Percentiles rank a stretch among this genome's conserved stretches.
Conservation (phyloP, 148 eudicot genomes). For the Dianthus caryophyllus region DNA sequence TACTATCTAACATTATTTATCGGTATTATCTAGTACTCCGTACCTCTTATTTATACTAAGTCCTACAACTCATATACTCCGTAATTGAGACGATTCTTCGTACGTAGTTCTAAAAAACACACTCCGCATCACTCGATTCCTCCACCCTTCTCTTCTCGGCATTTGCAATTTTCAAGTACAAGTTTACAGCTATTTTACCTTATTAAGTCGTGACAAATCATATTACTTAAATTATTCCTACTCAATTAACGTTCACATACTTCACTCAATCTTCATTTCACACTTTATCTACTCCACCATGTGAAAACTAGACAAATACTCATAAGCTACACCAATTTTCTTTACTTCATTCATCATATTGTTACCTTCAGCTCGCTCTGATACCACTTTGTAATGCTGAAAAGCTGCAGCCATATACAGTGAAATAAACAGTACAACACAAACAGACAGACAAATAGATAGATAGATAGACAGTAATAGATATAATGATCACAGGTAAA, state of each 20-base stretch:
- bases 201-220: neutral
- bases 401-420: too few relatives aligned
- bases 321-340: neutral
- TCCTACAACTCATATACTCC: too few relatives aligned
- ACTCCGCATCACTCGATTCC: conserved; percentile 14
- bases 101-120: conserved; percentile 18
- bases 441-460: neutral
- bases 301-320: conserved; percentile 7
- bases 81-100: neutral
- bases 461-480: too few relatives aligned
- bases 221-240: conserved; percentile 4
- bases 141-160: conserved; percentile 18
- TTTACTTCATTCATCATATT: neutral
- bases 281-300: neutral
- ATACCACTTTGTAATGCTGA: too few relatives aligned
- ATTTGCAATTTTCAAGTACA: conserved; percentile 15
- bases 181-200: conserved; percentile 17
- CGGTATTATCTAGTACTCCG: too few relatives aligned
- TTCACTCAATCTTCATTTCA: conserved; percentile 5
- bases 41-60: too few relatives aligned
- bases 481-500: conserved; percentile 68
- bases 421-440: too few relatives aligned
- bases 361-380: too few relatives aligned
- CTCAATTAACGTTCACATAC: neutral
- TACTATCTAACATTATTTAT: too few relatives aligned